phyloP scores from a whole-genome alignment of 345 rosid species.

The Laguncularia racemosa region DNA sequence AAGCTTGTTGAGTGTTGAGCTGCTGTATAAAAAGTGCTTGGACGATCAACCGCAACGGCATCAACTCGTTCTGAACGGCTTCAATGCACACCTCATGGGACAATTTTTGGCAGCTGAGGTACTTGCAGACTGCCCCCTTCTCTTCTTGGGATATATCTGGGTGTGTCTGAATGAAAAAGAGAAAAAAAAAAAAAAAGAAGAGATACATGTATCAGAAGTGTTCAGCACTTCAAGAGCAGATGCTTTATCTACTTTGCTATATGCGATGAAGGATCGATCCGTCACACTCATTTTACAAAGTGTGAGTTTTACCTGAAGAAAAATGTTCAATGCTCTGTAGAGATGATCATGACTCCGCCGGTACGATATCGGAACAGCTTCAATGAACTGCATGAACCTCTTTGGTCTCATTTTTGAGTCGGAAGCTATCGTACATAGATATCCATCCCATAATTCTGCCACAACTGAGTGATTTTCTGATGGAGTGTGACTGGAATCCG shows the following conservation, averaged over 20 bases:
- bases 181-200: too few relatives aligned
- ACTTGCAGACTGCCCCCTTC: slow-evolving; percentile 51
- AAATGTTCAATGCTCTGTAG: slow-evolving; percentile 50
- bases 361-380: slow-evolving; percentile 44
- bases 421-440: slow-evolving; percentile 33
- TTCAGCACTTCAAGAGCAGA: not conserved
- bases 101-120: slow-evolving; percentile 66
- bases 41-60: slow-evolving; percentile 73
- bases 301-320: slow-evolving; percentile 42
- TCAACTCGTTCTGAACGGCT: slow-evolving; percentile 72
- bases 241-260: not conserved
- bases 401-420: slow-evolving; percentile 35
- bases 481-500: slow-evolving; percentile 26
- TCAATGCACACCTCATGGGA: slow-evolving; percentile 66
- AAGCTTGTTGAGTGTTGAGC: slow-evolving; percentile 64
- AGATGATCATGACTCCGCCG: slow-evolving; percentile 65
- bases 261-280: not conserved
- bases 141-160: slow-evolving; percentile 50
- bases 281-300: too few relatives aligned
- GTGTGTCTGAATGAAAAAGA: slow-evolving; percentile 35
- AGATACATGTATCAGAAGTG: not conserved
- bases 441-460: slow-evolving; percentile 60
- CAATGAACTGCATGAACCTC: slow-evolving; percentile 49
- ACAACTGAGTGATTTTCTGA: slow-evolving; percentile 33
- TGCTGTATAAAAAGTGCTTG: slow-evolving; percentile 76